phyloP scores from a whole-genome alignment of 2,329 filamentous ascomycete species.

The Fusarium sp. region DNA sequence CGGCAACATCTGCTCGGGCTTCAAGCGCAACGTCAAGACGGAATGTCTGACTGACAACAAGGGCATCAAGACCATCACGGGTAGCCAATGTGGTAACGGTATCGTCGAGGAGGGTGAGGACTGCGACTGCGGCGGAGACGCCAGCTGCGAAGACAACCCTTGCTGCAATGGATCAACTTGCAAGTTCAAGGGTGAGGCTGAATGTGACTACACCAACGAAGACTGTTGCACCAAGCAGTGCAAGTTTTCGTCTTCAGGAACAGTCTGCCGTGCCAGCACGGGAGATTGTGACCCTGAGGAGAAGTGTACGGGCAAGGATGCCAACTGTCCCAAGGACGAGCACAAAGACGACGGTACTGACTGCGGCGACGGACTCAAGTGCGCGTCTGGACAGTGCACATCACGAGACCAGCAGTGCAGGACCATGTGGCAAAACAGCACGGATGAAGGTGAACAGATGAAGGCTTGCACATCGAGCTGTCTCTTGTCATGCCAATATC shows the following conservation, averaged over 20 bases:
- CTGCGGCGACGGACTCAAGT: slow-evolving; percentile 80
- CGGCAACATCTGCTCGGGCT: slow-evolving; percentile 92
- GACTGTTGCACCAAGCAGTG: slow-evolving; percentile 80
- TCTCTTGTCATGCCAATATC: slow-evolving; percentile 79
- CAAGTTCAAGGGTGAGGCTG: slow-evolving; percentile 79
- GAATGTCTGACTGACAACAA: slow-evolving; percentile 87
- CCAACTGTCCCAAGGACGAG: slow-evolving; percentile 79
- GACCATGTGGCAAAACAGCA: slow-evolving; percentile 81
- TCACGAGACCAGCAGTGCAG: slow-evolving; percentile 91
- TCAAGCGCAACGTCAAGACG: slow-evolving; percentile 81
- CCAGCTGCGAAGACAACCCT: slow-evolving; percentile 76
- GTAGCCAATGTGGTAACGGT: slow-evolving; percentile 92
- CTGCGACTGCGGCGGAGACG: slow-evolving; percentile 89
- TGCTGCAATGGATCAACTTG: slow-evolving; percentile 86
- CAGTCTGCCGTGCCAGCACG: slow-evolving; percentile 83
- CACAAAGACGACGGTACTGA: slow-evolving; percentile 76
- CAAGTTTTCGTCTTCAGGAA: slow-evolving; percentile 73
- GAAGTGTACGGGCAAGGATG: slow-evolving; percentile 78
- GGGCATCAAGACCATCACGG: slow-evolving; percentile 83
- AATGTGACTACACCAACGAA: slow-evolving; percentile 86
- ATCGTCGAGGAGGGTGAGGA: slow-evolving; percentile 96
- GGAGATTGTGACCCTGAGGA: slow-evolving; percentile 89
- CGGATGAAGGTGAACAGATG: slow-evolving; percentile 75
- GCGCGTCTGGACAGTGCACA: slow-evolving; percentile 94
- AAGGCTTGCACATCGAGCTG: slow-evolving; percentile 79